These are phyloP conservation scores for Rugosomyces carneus DNA, from an alignment of 1,284 basidiomycete species.

Conservation along the genomic window DNA sequence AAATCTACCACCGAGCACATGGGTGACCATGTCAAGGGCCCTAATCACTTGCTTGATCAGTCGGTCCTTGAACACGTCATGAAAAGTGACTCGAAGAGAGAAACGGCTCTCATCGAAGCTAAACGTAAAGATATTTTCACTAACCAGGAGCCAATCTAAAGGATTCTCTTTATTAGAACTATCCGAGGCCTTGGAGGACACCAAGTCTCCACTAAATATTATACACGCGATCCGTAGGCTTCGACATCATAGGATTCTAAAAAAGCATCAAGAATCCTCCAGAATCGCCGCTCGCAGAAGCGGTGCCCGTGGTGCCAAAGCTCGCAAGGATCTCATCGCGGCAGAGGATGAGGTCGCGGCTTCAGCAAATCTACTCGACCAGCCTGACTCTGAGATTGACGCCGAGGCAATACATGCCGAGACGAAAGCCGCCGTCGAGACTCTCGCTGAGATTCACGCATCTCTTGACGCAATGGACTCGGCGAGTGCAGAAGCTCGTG, in stretches of 20 bases:
- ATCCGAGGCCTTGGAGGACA: slow-evolving; percentile 22
- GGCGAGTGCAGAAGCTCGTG: slow-evolving; percentile 48
- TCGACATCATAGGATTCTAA: slow-evolving; percentile 25
- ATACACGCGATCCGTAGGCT: slow-evolving; percentile 21
- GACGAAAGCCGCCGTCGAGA: slow-evolving; percentile 21
- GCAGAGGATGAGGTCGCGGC: slow-evolving; percentile 39
- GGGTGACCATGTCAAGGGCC: slow-evolving; percentile 50
- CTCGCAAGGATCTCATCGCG: slow-evolving; percentile 48
- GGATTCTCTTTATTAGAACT: slow-evolving; percentile 17
- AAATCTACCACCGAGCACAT: slow-evolving; percentile 48
- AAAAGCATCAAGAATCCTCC: slow-evolving; percentile 37
- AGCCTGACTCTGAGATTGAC: slow-evolving; percentile 23
- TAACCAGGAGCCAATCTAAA: not conserved
- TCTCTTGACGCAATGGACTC: slow-evolving; percentile 35
- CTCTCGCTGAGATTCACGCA: slow-evolving; percentile 33
- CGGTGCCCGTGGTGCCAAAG: slow-evolving; percentile 55
- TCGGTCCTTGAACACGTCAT: slow-evolving; percentile 26
- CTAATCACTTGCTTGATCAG: slow-evolving; percentile 11
- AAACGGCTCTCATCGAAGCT: slow-evolving; percentile 23
- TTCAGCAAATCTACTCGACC: slow-evolving; percentile 13
- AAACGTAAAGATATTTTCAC: slow-evolving; percentile 16
- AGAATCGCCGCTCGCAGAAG: slow-evolving; percentile 52
- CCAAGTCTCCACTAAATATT: slow-evolving; percentile 22
- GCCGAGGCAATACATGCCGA: slow-evolving; percentile 24
- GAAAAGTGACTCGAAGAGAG: slow-evolving; percentile 26